Evolutionary conservation across 2,329 filamentous ascomycete genomes (phyloP).

Genomic region (Cryphonectria parasitica): DNA sequence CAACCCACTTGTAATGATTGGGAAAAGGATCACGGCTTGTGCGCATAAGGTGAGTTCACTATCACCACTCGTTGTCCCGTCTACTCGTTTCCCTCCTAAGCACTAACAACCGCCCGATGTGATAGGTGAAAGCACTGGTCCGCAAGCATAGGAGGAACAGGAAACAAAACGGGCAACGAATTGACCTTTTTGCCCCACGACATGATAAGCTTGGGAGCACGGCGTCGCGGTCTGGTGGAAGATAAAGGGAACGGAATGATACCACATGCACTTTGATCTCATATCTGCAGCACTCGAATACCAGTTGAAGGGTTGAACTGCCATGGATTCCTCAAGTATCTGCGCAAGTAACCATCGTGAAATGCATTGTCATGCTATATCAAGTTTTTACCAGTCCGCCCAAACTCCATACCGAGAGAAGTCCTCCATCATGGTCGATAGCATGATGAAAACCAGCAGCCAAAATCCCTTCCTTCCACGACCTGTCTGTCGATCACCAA

Average conservation of each 20-base stretch:
- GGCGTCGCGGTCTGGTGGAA: constrained; percentile 1
- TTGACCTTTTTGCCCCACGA: not conserved
- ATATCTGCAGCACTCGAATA: not conserved
- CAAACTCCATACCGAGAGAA: constrained; percentile 51
- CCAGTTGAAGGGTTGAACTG: constrained; percentile 1
- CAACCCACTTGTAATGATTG: not conserved
- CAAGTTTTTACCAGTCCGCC: constrained; percentile 31
- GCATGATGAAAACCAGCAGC: constrained; percentile 16
- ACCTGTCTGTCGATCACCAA: constrained; percentile 12
- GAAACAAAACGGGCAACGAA: not conserved
- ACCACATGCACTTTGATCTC: constrained; percentile 3
- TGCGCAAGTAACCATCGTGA: constrained; percentile 9
- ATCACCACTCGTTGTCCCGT: not conserved
- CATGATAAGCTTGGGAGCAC: not conserved
- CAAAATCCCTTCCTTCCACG: constrained; percentile 31
- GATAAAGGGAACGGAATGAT: not conserved
- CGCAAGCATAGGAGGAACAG: not conserved
- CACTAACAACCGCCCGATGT: not conserved
- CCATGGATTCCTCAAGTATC: not conserved
- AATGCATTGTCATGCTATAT: constrained; percentile 16
- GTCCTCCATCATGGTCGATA: constrained; percentile 33
- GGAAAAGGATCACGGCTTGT: not conserved
- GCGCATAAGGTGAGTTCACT: not conserved
- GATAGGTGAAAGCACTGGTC: not conserved
- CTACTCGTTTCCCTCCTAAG: not conserved